Evolutionary conservation across 2,329 filamentous ascomycete genomes (phyloP).

Genomic region (Tolypocladium ovalisporum): DNA sequence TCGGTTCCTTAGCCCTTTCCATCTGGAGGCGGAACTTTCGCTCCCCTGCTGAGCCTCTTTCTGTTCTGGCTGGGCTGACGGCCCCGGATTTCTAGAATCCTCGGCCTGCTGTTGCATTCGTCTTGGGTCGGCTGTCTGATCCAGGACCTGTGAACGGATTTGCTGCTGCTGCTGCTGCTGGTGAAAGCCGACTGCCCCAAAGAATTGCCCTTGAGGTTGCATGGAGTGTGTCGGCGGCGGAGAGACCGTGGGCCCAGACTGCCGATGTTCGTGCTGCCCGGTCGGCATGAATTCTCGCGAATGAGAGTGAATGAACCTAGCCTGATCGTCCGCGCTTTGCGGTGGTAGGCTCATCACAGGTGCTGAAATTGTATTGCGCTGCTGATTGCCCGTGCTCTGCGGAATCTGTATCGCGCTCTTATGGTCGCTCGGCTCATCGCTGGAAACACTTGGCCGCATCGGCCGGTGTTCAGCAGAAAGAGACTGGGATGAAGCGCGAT

Average conservation of each 20-base stretch:
- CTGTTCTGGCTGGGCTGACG: neutral
- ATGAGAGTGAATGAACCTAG: neutral
- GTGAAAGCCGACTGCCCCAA: neutral
- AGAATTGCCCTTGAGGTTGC: neutral
- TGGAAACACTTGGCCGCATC: neutral
- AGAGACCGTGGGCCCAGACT: neutral
- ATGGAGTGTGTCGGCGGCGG: neutral
- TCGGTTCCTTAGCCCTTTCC: constrained; percentile 21
- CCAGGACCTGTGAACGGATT: neutral
- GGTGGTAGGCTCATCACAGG: neutral
- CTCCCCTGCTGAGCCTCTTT: neutral
- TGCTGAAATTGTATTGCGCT: neutral
- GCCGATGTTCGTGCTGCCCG: neutral
- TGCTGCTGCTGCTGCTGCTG: neutral
- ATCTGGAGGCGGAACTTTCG: constrained; percentile 12
- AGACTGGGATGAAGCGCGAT: neutral
- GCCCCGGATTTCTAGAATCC: neutral
- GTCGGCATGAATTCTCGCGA: neutral
- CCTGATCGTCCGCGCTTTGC: neutral
- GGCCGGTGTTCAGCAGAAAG: neutral
- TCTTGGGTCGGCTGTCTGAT: neutral
- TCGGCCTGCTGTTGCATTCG: neutral
- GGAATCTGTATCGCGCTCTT: neutral
- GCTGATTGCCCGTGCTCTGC: neutral
- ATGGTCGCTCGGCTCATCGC: neutral